Conservation (phyloP, 768 basidiomycete species). For the Fomitopsis serialis region DNA sequence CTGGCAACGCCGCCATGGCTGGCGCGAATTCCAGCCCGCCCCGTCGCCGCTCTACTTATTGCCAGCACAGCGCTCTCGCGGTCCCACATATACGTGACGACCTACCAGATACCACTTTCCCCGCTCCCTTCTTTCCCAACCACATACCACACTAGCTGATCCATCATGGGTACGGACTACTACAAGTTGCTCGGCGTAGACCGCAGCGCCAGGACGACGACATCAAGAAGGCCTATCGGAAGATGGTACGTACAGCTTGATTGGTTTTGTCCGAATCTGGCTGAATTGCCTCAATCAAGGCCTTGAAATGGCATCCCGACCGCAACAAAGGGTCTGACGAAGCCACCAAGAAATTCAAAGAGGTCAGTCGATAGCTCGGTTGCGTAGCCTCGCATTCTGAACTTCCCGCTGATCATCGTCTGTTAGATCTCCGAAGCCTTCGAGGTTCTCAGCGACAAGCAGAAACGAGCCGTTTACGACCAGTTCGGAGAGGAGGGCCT, state of each 20-base stretch:
- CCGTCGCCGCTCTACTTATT: slow-evolving; percentile 1
- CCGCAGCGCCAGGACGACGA: slow-evolving; percentile 77
- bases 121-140: slow-evolving; percentile 1
- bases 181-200: slow-evolving; percentile 77
- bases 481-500: slow-evolving; percentile 95
- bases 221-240: slow-evolving; percentile 94
- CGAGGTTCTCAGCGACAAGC: slow-evolving; percentile 85
- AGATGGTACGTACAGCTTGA: slow-evolving; percentile 68
- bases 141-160: too few relatives aligned
- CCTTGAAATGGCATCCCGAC: slow-evolving; percentile 94
- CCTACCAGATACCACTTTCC: slow-evolving; percentile 6
- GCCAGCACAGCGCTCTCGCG: not conserved
- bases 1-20: slow-evolving; percentile 15
- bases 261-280: not conserved
- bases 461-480: slow-evolving; percentile 84
- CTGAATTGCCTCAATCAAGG: slow-evolving; percentile 34
- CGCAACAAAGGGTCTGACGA: slow-evolving; percentile 83
- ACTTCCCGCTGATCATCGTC: not conserved
- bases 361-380: slow-evolving; percentile 38
- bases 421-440: slow-evolving; percentile 90
- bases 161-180: slow-evolving; percentile 78
- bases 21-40: slow-evolving; percentile 1
- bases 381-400: not conserved
- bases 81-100: slow-evolving; percentile 3
- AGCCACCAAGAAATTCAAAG: slow-evolving; percentile 87